Conservation (phyloP, 768 basidiomycete genomes). For the Boletus rubescentipes region DNA sequence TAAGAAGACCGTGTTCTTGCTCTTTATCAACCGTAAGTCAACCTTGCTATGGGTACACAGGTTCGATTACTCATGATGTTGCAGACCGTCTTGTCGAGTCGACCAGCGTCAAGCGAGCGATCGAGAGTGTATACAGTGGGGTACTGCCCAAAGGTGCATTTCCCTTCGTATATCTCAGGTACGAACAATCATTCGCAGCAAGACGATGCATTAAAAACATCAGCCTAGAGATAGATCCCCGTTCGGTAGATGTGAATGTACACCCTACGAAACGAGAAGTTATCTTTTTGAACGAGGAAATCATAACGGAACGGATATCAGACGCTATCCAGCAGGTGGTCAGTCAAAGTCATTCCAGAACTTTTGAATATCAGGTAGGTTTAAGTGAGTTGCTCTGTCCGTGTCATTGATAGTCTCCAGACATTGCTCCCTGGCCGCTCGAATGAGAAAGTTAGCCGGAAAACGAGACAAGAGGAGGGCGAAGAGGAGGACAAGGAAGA, state of each 20-base stretch:
- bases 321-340: conserved; percentile 70
- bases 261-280: conserved; percentile 98
- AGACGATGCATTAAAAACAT: background rate
- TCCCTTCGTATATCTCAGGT: conserved; percentile 96
- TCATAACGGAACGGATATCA: conserved; percentile 73
- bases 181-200: conserved; percentile 5
- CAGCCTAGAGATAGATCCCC: conserved; percentile 82
- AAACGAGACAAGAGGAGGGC: conserved; percentile 38
- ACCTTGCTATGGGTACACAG: background rate
- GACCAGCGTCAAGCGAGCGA: conserved; percentile 75
- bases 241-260: conserved; percentile 93
- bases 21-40: conserved; percentile 92
- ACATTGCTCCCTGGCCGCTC: conserved; percentile 60
- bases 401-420: conserved; percentile 31
- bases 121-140: conserved; percentile 82
- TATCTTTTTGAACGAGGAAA: conserved; percentile 90
- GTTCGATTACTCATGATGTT: background rate
- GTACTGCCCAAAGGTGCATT: conserved; percentile 86
- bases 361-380: conserved; percentile 70
- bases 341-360: conserved; percentile 61
- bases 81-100: conserved; percentile 93
- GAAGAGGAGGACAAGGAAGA: conserved; percentile 34
- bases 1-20: conserved; percentile 79
- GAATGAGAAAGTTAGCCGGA: conserved; percentile 29
- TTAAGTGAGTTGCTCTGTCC: background rate